Evolutionary conservation across 2,329 filamentous ascomycete species (phyloP).

Genomic region (Aspergillus sp.): DNA sequence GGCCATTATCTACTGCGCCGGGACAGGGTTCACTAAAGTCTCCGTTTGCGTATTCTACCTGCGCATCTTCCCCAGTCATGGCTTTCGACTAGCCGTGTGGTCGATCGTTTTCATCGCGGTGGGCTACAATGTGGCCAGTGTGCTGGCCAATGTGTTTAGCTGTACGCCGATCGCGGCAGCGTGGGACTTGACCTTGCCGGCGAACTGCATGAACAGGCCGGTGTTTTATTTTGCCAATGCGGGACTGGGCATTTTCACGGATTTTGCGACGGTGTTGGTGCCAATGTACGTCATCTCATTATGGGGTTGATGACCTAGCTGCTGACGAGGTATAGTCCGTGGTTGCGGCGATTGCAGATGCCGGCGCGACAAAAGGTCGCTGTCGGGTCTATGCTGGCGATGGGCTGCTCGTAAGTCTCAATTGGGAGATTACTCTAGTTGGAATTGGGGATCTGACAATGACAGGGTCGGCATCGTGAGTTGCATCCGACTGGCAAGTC

Average conservation of each 20-base stretch:
- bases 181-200: slow-evolving; percentile 28
- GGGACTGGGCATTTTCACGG: slow-evolving; percentile 31
- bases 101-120: slow-evolving; percentile 26
- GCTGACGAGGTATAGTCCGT: slow-evolving; percentile 21
- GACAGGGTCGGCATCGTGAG: slow-evolving; percentile 32
- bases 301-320: not conserved
- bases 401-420: slow-evolving; percentile 31
- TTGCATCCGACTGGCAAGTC: slow-evolving; percentile 28
- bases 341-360: slow-evolving; percentile 34
- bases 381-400: slow-evolving; percentile 28
- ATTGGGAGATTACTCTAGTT: not conserved
- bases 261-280: slow-evolving; percentile 31
- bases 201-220: slow-evolving; percentile 30
- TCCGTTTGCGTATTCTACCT: slow-evolving; percentile 34
- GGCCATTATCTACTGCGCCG: slow-evolving; percentile 33
- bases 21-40: slow-evolving; percentile 33
- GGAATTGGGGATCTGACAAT: too few relatives aligned
- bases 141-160: slow-evolving; percentile 30
- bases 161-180: slow-evolving; percentile 29
- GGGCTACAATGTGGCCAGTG: slow-evolving; percentile 30
- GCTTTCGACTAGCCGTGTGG: slow-evolving; percentile 28
- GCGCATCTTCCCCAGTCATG: slow-evolving; percentile 32
- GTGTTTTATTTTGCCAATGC: slow-evolving; percentile 34
- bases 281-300: slow-evolving; percentile 26
- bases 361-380: slow-evolving; percentile 32